Percentiles rank a stretch among this genome's conserved stretches.
phyloP scores from a whole-genome alignment of 352 stramenopile species.

The Pythium volutum region DNA sequence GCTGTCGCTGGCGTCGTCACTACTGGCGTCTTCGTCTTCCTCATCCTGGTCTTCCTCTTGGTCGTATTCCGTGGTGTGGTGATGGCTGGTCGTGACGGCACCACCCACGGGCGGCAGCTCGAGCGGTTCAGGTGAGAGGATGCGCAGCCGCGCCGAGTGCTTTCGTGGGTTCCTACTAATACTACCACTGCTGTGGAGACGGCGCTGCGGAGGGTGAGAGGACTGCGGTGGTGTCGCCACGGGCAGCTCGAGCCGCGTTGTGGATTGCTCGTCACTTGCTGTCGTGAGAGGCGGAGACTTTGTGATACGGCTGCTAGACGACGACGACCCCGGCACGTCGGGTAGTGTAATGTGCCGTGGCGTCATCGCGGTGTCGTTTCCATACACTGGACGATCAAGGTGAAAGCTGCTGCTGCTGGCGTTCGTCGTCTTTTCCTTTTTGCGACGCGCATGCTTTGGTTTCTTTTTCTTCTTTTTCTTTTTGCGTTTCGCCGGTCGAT shows the following conservation, averaged over 20 bases:
- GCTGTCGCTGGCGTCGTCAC: slow-evolving; percentile 20
- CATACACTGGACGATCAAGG: no score
- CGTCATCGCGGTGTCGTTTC: neutral
- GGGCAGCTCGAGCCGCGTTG: neutral
- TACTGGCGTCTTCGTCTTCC: slow-evolving; percentile 10
- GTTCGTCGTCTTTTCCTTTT: neutral
- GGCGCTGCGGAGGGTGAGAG: no score
- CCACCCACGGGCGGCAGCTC: slow-evolving; percentile 23
- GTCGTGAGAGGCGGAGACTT: no score
- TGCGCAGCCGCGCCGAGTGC: neutral
- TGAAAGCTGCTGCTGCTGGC: neutral
- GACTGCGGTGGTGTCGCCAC: neutral
- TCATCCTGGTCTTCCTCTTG: no score
- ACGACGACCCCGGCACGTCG: slow-evolving; percentile 10
- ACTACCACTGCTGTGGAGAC: neutral
- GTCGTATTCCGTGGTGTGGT: no score
- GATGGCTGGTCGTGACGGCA: no score
- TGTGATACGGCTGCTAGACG: neutral
- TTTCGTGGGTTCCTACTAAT: neutral
- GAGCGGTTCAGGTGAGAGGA: neutral
- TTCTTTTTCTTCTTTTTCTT: slow-evolving; percentile 14
- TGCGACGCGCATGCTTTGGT: neutral
- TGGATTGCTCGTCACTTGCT: neutral
- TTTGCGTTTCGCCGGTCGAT: neutral
- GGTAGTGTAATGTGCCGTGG: slow-evolving; percentile 7